phyloP scores from a whole-genome alignment of 2,329 filamentous ascomycete genomes.

The Pestalotiopsis sp. region DNA sequence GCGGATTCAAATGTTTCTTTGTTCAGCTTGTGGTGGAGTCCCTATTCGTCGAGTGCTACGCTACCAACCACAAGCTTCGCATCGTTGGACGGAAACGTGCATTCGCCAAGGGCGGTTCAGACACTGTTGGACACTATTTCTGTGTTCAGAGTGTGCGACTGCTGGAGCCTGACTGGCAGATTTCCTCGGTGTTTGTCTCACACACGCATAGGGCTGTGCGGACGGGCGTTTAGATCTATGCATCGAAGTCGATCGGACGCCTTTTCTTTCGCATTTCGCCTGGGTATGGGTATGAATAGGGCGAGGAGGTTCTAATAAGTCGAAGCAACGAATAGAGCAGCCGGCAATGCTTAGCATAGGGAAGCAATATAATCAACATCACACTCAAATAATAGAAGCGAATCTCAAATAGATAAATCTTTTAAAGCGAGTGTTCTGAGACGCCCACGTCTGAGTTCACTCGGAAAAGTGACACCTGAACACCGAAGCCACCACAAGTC shows the following conservation, averaged over 20 bases:
- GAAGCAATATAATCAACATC: background rate
- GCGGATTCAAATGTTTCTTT: background rate
- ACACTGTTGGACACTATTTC: background rate
- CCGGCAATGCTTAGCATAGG: background rate
- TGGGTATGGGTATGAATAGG: background rate
- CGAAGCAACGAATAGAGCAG: background rate
- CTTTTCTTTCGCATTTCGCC: background rate
- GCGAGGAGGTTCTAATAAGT: background rate
- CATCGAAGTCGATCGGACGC: background rate
- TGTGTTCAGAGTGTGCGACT: background rate
- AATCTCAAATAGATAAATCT: background rate
- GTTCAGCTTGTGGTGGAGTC: background rate
- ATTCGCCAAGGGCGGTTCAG: slow-evolving; percentile 9
- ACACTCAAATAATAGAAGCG: background rate
- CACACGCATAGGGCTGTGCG: background rate
- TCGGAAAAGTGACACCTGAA: background rate
- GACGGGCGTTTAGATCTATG: background rate
- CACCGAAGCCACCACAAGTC: background rate
- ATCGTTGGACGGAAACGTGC: background rate
- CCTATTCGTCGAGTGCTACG: too few species aligned
- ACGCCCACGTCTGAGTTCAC: background rate
- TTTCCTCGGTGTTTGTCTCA: background rate
- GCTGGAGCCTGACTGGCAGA: background rate
- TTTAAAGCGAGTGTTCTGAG: background rate
- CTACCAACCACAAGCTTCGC: too few species aligned